Evolutionary conservation across 495 filamentous ascomycete genomes (phyloP), one percentile per base, ranked within the genome.

Genomic region (Amphirosellinia nigrospora): DNA sequence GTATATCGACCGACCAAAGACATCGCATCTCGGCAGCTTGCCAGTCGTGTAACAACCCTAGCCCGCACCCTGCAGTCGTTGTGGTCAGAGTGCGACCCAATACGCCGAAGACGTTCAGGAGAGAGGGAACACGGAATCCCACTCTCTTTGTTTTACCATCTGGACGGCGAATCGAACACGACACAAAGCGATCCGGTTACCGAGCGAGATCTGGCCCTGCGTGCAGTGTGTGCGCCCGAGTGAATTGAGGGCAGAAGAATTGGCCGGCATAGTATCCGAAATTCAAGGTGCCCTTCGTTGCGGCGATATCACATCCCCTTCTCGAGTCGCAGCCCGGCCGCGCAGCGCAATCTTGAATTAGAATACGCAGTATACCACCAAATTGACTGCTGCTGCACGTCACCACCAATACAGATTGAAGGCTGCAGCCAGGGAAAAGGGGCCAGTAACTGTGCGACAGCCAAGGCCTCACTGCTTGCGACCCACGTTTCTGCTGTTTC

Each of bases 1-100:
- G 56, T 75, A 56, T 64, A 67, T 76, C 65, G 67, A 67, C 52
- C 68, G 71, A 56, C 64, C 67, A 39, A 53, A 64, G 59, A 64
- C 71, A 52, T 38, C 62, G 66, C 72, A 66, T 75, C 72, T 68
- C 66, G 72, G 68, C 64, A 50, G 68, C 65, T 72, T 66, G 70
- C 58, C 64, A 70, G 67, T 61, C 69, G 66, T 71, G 58, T 70
- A 70, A 68, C 64, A 46, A 53, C 53, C 66, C 66, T 66, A 58
- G 66, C 70, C 72, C 71, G 70, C 75, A 70, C 74, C 72, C 70
- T 65, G 63, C 67, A 71, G 50, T 65, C 30, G 63, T 65, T 52
- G 52, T 55, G n/a, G 53, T 69, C 41, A 62, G 36, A 52, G 66
- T 69, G 66, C 34, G 45, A 69, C 66, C 66, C 58, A 69, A 45